Evolutionary conservation across 805 yeast genomes (phyloP).

Genomic region (Sugiyamaella qingdaonensis): DNA sequence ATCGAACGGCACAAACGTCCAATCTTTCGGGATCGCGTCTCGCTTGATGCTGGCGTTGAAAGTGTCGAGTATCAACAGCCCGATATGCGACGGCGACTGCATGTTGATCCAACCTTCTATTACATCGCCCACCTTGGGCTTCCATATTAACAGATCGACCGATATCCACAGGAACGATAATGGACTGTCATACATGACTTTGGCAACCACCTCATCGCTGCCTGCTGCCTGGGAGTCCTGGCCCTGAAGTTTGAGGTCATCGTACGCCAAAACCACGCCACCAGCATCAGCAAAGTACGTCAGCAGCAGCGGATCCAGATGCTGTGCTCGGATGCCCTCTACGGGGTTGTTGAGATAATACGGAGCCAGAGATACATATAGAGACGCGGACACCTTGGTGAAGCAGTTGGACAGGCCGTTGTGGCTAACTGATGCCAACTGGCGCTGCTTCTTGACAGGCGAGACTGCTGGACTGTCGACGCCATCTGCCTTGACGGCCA

Average conservation of each 20-base stretch:
- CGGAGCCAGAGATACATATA: slow-evolving; percentile 90
- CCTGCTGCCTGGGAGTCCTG: slow-evolving; percentile 33
- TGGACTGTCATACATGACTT: slow-evolving; percentile 74
- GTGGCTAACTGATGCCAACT: slow-evolving; percentile 22
- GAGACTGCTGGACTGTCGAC: neutral
- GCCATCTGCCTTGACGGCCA: neutral
- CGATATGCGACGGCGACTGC: slow-evolving; percentile 94
- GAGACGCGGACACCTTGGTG: slow-evolving; percentile 50
- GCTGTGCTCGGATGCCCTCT: slow-evolving; percentile 80
- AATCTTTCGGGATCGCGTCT: slow-evolving; percentile 74
- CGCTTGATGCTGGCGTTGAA: slow-evolving; percentile 91
- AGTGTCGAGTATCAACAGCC: slow-evolving; percentile 84
- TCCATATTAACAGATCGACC: slow-evolving; percentile 83
- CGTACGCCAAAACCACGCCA: slow-evolving; percentile 83
- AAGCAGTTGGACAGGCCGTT: slow-evolving; percentile 43
- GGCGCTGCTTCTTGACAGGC: neutral
- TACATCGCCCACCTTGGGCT: slow-evolving; percentile 80
- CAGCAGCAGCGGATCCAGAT: slow-evolving; percentile 86
- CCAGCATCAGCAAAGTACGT: slow-evolving; percentile 63
- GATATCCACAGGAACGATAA: slow-evolving; percentile 84
- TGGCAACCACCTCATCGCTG: slow-evolving; percentile 51
- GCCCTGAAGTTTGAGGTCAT: slow-evolving; percentile 52
- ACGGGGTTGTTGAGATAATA: slow-evolving; percentile 61
- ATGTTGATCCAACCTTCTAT: slow-evolving; percentile 84
- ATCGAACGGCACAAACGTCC: slow-evolving; percentile 82